These are phyloP conservation scores for Eutypella sp. DNA, from an alignment of 2,329 filamentous ascomycete genomes.

Conservation along the genomic window DNA sequence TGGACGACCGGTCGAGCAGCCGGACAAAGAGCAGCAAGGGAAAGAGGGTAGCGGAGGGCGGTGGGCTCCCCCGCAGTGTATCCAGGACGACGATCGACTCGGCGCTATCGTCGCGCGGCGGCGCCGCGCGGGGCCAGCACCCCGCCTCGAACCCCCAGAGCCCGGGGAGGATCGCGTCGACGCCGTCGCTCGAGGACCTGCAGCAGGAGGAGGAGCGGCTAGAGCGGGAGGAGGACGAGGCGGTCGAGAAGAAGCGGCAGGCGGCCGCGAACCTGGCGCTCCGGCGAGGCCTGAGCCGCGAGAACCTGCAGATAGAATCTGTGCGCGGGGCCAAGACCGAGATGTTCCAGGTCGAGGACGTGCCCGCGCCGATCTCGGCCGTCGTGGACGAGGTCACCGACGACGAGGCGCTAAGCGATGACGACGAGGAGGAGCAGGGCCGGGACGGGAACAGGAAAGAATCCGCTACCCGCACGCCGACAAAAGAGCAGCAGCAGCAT, in stretches of 20 bases:
- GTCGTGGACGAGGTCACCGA: constrained; percentile 20
- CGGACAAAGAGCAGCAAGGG: constrained; percentile 58
- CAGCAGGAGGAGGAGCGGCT: constrained; percentile 48
- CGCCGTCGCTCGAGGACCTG: constrained; percentile 47
- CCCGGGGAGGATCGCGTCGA: constrained; percentile 32
- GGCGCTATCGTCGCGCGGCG: constrained; percentile 18
- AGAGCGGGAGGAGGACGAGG: constrained; percentile 47
- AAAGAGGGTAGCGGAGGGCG: constrained; percentile 41
- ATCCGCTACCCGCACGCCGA: constrained; percentile 4
- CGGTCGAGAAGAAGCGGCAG: constrained; percentile 47
- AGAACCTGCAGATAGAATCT: constrained; percentile 31
- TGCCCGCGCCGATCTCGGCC: constrained; percentile 21
- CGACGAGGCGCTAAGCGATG: constrained; percentile 10
- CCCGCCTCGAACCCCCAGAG: constrained; percentile 27
- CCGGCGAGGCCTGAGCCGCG: constrained; percentile 40
- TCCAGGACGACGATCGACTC: constrained; percentile 57
- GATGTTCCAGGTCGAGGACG: constrained; percentile 22
- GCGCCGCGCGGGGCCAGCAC: no score
- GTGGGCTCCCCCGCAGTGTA: constrained; percentile 43
- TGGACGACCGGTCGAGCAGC: constrained; percentile 69
- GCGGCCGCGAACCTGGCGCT: constrained; percentile 48
- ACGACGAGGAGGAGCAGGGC: no score
- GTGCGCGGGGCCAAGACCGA: constrained; percentile 27
- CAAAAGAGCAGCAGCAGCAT: constrained; percentile 6
- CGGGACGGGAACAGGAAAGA: constrained; percentile 1